Evolutionary conservation across 768 basidiomycete genomes (phyloP).

Genomic region (Boletellus emodensis): DNA sequence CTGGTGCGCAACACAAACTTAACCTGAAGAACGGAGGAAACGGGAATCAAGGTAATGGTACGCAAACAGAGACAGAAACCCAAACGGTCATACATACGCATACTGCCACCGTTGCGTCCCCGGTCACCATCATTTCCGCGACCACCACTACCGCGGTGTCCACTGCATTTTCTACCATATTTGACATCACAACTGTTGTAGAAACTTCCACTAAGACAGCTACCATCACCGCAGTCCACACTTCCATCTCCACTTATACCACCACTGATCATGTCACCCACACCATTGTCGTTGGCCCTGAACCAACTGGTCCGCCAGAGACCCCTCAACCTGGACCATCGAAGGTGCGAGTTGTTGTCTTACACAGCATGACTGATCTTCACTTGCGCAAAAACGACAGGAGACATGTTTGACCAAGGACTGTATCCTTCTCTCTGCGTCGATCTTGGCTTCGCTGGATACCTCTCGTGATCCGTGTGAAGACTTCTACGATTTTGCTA

Average conservation of each 20-base stretch:
- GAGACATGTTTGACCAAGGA: slow-evolving; percentile 68
- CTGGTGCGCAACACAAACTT: slow-evolving; percentile 80
- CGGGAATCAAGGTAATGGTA: slow-evolving; percentile 30
- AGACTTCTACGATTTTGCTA: slow-evolving; percentile 90
- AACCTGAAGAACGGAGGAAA: slow-evolving; percentile 42
- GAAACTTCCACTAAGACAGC: slow-evolving; percentile 39
- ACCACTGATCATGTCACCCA: slow-evolving; percentile 35
- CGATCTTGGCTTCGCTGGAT: slow-evolving; percentile 79
- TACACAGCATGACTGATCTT: background rate
- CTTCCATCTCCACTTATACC: slow-evolving; percentile 37
- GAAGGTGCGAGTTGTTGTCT: slow-evolving; percentile 37
- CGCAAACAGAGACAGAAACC: slow-evolving; percentile 33
- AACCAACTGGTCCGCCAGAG: slow-evolving; percentile 41
- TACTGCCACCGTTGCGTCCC: slow-evolving; percentile 25
- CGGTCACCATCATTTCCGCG: slow-evolving; percentile 27
- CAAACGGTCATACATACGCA: slow-evolving; percentile 25
- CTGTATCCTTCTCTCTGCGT: slow-evolving; percentile 81
- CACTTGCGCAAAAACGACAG: slow-evolving; percentile 31
- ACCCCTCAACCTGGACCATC: slow-evolving; percentile 55
- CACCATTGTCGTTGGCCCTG: slow-evolving; percentile 40
- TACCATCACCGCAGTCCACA: slow-evolving; percentile 36
- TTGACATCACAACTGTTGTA: slow-evolving; percentile 35
- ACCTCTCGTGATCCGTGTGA: slow-evolving; percentile 87
- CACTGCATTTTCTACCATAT: slow-evolving; percentile 30
- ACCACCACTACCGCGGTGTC: slow-evolving; percentile 35